Percentiles rank a stretch among this genome's conserved stretches.
Evolutionary conservation across 331 rosid species (phyloP).

Genomic region (Dryas integrifolia): DNA sequence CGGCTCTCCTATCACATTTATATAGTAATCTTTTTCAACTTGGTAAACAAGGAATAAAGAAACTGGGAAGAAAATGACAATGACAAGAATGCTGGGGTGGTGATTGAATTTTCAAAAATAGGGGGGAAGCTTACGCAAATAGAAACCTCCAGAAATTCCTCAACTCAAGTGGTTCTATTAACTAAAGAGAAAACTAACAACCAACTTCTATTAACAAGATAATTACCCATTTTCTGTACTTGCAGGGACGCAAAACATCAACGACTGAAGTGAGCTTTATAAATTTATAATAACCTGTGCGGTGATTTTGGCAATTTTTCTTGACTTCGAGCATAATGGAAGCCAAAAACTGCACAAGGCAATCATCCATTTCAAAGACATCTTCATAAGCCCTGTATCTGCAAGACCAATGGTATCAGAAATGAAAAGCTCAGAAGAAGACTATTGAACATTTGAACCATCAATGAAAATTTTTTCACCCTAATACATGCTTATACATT

Average conservation of each 20-base stretch:
- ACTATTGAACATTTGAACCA: not conserved
- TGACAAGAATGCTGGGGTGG: not conserved
- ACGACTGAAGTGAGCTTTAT: not conserved
- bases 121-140: not conserved
- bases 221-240: not conserved
- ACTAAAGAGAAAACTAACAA: not conserved
- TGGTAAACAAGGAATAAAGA: not conserved
- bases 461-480: not conserved
- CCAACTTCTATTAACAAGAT: conserved; percentile 1
- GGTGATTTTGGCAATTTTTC: conserved; percentile 1
- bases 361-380: not conserved
- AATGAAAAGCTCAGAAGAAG: not conserved
- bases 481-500: not conserved
- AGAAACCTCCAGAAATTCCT: not conserved
- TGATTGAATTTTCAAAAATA: not conserved
- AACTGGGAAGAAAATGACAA: not conserved
- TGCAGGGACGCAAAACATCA: conserved; percentile 5
- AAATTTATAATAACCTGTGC: not conserved
- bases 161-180: not conserved
- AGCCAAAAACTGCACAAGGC: not conserved
- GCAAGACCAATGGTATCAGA: conserved; percentile 1
- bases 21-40: too few species aligned
- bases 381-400: conserved; percentile 2
- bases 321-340: not conserved
- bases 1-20: too few species aligned